Evolutionary conservation across 768 basidiomycete genomes (phyloP).

Genomic region (Calvatia gigantea): DNA sequence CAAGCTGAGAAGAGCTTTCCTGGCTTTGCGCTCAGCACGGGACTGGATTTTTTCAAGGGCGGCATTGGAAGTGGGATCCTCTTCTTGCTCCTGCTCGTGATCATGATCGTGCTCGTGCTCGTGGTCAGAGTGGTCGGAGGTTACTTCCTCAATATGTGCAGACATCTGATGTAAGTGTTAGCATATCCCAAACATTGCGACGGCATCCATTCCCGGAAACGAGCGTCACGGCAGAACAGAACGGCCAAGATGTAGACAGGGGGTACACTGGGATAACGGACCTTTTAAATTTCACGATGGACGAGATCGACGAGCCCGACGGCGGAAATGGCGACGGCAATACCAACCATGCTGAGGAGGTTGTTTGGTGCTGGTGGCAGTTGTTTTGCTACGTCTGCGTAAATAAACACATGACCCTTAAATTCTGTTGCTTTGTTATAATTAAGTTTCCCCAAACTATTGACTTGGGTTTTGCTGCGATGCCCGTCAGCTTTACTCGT

Average conservation of each 20-base stretch:
- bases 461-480: constrained; percentile 22
- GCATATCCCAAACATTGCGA: constrained; percentile 24
- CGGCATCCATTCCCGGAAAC: constrained; percentile 30
- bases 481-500: constrained; percentile 36
- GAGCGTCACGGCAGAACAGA: not conserved
- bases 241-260: constrained; percentile 8
- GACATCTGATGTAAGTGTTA: constrained; percentile 54
- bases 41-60: constrained; percentile 93
- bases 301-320: constrained; percentile 36
- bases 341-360: not conserved
- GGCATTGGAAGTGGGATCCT: constrained; percentile 81
- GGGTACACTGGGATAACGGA: constrained; percentile 6
- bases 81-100: constrained; percentile 60
- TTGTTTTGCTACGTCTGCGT: constrained; percentile 21
- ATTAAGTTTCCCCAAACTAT: constrained; percentile 8
- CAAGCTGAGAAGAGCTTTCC: constrained; percentile 87
- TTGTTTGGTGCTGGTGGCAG: constrained; percentile 29
- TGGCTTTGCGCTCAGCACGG: constrained; percentile 90
- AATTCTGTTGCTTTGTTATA: constrained; percentile 10
- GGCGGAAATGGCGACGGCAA: constrained; percentile 25
- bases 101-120: constrained; percentile 49
- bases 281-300: constrained; percentile 10
- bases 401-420: constrained; percentile 15
- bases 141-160: constrained; percentile 80
- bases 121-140: constrained; percentile 76